A percentile compares a stretch with the other conserved stretches of the same genome.
Conservation (phyloP, 2,329 filamentous ascomycete species). For the Colletotrichum endophyticum region DNA sequence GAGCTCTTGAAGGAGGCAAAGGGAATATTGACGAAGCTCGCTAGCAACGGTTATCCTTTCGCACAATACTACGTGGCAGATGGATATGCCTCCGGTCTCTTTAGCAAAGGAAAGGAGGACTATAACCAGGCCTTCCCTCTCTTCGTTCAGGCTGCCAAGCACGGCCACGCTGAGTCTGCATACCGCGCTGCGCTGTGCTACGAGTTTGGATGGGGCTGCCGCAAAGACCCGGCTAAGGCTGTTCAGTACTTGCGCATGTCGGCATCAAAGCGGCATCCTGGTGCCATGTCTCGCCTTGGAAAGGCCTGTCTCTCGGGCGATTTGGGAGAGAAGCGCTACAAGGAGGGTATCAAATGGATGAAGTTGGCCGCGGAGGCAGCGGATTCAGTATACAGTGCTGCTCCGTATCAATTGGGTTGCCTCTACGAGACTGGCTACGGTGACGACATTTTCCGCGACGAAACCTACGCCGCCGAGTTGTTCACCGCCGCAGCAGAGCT, state of each 20-base stretch:
- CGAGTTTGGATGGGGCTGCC: constrained; percentile 96
- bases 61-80: constrained; percentile 98
- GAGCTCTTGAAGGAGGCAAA: constrained; percentile 86
- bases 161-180: constrained; percentile 94
- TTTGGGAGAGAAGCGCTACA: constrained; percentile 84
- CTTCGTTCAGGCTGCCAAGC: constrained; percentile 92
- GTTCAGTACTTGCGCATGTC: constrained; percentile 91
- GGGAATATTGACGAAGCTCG: constrained; percentile 83
- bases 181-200: constrained; percentile 95
- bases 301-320: constrained; percentile 90
- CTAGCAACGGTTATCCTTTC: constrained; percentile 91
- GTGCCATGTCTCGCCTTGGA: constrained; percentile 90
- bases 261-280: constrained; percentile 92
- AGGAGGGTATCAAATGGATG: constrained; percentile 95
- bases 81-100: constrained; percentile 91
- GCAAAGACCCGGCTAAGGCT: constrained; percentile 88
- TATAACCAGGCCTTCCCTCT: constrained; percentile 90
- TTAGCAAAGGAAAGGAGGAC: constrained; percentile 93
- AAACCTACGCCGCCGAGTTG: constrained; percentile 87
- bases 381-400: constrained; percentile 89
- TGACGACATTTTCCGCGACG: constrained; percentile 91
- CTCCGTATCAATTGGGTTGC: constrained; percentile 87
- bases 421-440: constrained; percentile 94
- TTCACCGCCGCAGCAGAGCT: constrained; percentile 95
- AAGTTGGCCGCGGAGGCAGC: constrained; percentile 91